Base-by-base conservation (phyloP, 345 rosid genomes). In the Salix viminalis region DNA sequence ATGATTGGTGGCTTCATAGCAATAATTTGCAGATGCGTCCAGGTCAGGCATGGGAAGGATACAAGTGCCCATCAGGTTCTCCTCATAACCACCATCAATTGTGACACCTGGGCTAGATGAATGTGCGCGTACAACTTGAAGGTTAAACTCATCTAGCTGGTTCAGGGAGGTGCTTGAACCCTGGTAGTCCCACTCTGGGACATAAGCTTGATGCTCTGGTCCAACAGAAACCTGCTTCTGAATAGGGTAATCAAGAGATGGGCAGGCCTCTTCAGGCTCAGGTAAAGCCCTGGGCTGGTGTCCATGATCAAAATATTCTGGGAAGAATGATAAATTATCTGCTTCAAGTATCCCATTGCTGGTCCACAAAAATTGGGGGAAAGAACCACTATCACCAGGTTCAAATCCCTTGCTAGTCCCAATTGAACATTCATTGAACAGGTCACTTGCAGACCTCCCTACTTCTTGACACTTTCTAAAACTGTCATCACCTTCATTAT, bases 41-140 rank as follows among this genome's bases (percentile, higher is more conserved):
- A 58, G 65, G 42, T 80, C 84, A 65, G 89, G 85, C 91, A 91
- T 85, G 0, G 96, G 87, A 88, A 87, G 74, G 48, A 92, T 80
- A 78, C 94, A 82, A 74, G 86, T 81, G 54, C 93, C 96, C 72
- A 85, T 77, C 75, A 80, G 75, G 36, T 30, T 82, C 75, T 70
- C 62, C 78, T 87, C 84, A 13, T 79, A 13, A n/a, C 36, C 83
- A 67, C 39, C 78, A 50, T 46, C 72, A 56, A 5, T 30, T 8
- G 15, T 56, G 8, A 64, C 6, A 61, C 75, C 32, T 19, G 71
- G 50, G 73, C 56, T 62, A 10, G 73, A 61, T 21, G 64, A 70
- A n/a, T 32, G 32, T 21, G 70, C 62, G 71, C 7, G 71, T 26
- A 41, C 60, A 80, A 24, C 67, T 65, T 78, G 78, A 56, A 62